Percentiles rank a stretch among this genome's conserved stretches.
Evolutionary conservation across 2,329 filamentous ascomycete genomes (phyloP).

Genomic region (Cytospora mali): DNA sequence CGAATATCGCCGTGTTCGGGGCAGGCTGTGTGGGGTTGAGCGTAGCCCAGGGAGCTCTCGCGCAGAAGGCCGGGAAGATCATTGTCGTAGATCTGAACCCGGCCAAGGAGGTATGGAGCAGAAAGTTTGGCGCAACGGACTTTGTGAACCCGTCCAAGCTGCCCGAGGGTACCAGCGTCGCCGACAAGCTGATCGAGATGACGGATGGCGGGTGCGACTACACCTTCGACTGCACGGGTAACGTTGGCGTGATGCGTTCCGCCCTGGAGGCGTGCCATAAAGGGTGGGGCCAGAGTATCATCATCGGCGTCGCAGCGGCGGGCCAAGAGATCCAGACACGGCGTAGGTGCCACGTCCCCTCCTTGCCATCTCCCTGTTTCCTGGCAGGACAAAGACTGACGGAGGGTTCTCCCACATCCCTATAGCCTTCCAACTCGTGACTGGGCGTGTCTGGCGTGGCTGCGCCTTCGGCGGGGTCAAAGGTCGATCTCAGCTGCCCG

Average conservation of each 20-base stretch:
- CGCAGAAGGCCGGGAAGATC: slow-evolving; percentile 77
- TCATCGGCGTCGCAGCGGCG: slow-evolving; percentile 95
- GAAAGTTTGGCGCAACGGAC: slow-evolving; percentile 94
- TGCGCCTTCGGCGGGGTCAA: slow-evolving; percentile 99
- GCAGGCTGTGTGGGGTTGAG: slow-evolving; percentile 94
- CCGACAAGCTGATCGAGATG: slow-evolving; percentile 94
- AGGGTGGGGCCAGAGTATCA: slow-evolving; percentile 97
- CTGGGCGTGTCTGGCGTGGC: slow-evolving; percentile 95
- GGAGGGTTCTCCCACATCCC: not conserved
- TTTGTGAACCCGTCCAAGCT: slow-evolving; percentile 93
- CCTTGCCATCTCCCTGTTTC: not conserved
- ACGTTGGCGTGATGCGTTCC: slow-evolving; percentile 92
- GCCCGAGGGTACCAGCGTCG: slow-evolving; percentile 71
- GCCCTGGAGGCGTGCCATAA: slow-evolving; percentile 98
- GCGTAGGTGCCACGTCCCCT: slow-evolving; percentile 64
- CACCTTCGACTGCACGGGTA: slow-evolving; percentile 98
- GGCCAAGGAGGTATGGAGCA: slow-evolving; percentile 85
- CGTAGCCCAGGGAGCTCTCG: slow-evolving; percentile 90
- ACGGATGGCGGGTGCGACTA: slow-evolving; percentile 98
- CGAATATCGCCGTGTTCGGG: slow-evolving; percentile 89
- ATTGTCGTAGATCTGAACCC: slow-evolving; percentile 81
- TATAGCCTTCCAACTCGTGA: slow-evolving; percentile 95
- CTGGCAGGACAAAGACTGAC: slow-evolving; percentile 6
- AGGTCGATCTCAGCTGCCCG: slow-evolving; percentile 88
- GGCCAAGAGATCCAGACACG: slow-evolving; percentile 94